Evolutionary conservation across 31 red algal species (phyloP).

Genomic region (Porphyra umbilicalis): DNA sequence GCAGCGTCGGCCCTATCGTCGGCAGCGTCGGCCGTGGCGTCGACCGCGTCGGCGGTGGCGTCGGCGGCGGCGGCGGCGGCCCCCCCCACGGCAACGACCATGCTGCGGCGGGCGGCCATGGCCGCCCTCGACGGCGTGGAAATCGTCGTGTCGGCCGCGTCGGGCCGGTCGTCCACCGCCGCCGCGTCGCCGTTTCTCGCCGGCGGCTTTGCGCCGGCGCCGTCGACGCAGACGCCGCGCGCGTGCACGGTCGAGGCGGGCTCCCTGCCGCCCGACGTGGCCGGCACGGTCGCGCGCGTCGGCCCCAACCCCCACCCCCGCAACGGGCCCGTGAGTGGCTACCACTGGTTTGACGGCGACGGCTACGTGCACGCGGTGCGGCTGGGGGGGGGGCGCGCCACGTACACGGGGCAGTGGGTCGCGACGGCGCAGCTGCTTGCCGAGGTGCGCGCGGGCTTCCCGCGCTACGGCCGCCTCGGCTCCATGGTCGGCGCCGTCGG

Average conservation of each 20-base stretch:
- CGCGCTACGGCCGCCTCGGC: background rate
- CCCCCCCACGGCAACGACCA: background rate
- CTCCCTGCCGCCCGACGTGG: background rate
- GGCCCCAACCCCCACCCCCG: background rate
- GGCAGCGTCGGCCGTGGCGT: background rate
- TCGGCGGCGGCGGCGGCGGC: background rate
- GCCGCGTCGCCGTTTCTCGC: background rate
- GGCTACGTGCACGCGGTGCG: background rate
- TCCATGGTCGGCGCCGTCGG: background rate
- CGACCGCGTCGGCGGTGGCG: background rate
- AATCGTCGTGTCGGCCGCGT: background rate
- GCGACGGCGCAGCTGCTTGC: background rate
- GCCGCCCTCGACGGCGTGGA: background rate
- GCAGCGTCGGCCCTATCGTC: background rate
- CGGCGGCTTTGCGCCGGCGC: background rate
- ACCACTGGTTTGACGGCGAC: slow-evolving; percentile 10
- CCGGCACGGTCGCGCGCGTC: background rate
- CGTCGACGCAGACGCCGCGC: background rate
- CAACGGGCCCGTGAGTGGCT: slow-evolving; percentile 3
- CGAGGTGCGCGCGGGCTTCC: background rate
- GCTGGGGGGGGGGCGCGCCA: background rate
- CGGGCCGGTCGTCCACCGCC: background rate
- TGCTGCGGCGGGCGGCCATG: background rate
- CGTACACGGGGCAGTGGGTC: background rate
- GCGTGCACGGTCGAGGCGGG: background rate